Conservation (phyloP, 257 asterid genomes). For the Lantana camara region DNA sequence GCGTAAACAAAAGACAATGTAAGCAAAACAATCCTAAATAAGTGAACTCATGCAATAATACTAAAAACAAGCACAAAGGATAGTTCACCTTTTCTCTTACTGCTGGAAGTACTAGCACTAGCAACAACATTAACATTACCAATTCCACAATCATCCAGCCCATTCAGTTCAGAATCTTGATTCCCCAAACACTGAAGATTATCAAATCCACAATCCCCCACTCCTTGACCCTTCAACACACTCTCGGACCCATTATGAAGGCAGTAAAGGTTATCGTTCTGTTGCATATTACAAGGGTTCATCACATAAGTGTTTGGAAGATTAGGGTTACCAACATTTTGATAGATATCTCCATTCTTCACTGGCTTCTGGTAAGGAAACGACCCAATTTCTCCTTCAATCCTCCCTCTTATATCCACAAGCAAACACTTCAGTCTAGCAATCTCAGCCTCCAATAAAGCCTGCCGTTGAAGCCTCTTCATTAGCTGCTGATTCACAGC, state of each 20-base stretch:
- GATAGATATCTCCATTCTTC: conserved; percentile 52
- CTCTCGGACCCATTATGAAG: conserved; percentile 70
- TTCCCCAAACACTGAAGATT: conserved; percentile 59
- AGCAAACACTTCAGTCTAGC: conserved; percentile 94
- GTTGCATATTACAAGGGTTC: conserved; percentile 81
- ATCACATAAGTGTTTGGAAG: conserved; percentile 61
- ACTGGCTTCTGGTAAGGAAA: conserved; percentile 89
- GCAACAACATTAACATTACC: conserved; percentile 34
- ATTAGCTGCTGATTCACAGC: conserved; percentile 82
- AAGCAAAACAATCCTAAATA: conserved; percentile 5
- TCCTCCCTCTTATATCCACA: conserved; percentile 93
- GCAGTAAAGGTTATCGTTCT: conserved; percentile 80
- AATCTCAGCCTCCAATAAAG: conserved; percentile 88
- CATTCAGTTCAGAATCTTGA: conserved; percentile 45
- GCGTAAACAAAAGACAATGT: conserved; percentile 8
- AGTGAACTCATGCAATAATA: conserved; percentile 18
- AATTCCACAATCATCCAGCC: conserved; percentile 50
- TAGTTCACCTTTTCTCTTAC: conserved; percentile 54
- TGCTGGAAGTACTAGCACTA: conserved; percentile 41
- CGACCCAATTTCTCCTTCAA: conserved; percentile 96
- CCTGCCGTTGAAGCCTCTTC: conserved; percentile 89
- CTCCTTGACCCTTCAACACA: conserved; percentile 49
- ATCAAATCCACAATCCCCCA: conserved; percentile 65
- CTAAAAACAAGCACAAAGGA: not conserved
- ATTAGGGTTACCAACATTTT: conserved; percentile 45